A percentile compares a stretch with the other conserved stretches of the same genome.
phyloP scores from a whole-genome alignment of 176 grass and related monocot genomes.

The Oryza officinalis region DNA sequence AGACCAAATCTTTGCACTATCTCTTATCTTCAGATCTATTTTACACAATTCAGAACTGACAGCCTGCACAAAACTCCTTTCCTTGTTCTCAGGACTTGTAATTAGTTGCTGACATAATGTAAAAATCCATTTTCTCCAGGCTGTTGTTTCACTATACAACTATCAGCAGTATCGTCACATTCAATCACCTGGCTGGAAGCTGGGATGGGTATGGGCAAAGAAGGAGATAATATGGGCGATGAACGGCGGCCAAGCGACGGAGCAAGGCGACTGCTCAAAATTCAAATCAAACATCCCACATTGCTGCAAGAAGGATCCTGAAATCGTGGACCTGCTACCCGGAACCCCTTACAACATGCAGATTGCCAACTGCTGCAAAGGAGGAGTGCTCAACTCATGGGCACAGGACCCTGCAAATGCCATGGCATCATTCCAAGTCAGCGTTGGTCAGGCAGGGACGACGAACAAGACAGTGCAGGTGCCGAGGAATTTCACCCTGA shows the following conservation, averaged over 20 bases:
- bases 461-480: conserved; percentile 52
- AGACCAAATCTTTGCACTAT: background rate
- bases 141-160: conserved; percentile 72
- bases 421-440: conserved; percentile 64
- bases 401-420: conserved; percentile 65
- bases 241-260: conserved; percentile 65
- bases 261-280: conserved; percentile 86
- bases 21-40: conserved; percentile 6
- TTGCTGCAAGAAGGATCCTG: conserved; percentile 63
- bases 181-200: conserved; percentile 70
- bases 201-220: conserved; percentile 72
- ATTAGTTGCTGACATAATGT: conserved; percentile 4
- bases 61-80: background rate
- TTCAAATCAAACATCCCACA: conserved; percentile 68
- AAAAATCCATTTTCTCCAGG: conserved; percentile 43
- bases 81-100: background rate
- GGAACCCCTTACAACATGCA: conserved; percentile 69
- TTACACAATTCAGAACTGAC: background rate
- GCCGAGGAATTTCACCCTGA: conserved; percentile 59
- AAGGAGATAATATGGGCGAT: conserved; percentile 84
- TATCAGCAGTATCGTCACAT: conserved; percentile 89
- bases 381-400: conserved; percentile 68
- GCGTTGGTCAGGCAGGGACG: conserved; percentile 68
- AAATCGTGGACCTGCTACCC: conserved; percentile 69
- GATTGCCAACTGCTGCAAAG: conserved; percentile 80